Percentiles rank a stretch among this genome's conserved stretches.
phyloP scores from a whole-genome alignment of 2,329 filamentous ascomycete species.

The Venturia oleaginea region DNA sequence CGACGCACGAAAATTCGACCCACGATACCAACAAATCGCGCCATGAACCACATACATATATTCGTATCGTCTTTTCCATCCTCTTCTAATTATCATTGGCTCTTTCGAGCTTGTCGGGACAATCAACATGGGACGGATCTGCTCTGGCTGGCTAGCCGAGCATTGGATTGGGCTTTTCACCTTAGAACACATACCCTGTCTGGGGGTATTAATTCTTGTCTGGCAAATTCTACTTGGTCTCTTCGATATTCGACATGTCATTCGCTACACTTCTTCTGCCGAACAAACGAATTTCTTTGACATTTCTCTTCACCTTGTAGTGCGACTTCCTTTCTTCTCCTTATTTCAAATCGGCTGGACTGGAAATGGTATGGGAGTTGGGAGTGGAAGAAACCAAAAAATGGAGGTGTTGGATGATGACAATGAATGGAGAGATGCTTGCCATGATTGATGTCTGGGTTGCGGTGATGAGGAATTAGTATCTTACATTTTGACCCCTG shows the following conservation, averaged over 20 bases:
- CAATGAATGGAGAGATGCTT: not conserved
- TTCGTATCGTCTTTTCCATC: not conserved
- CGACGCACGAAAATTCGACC: not conserved
- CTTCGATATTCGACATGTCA: not conserved
- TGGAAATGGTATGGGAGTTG: not conserved
- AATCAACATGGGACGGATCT: not conserved
- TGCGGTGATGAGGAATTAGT: slow-evolving; percentile 4
- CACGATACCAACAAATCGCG: not conserved
- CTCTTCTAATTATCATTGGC: not conserved
- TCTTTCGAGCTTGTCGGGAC: not conserved
- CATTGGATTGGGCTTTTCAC: not conserved
- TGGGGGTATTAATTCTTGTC: not conserved
- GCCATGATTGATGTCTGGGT: slow-evolving; percentile 1
- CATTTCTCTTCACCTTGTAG: not conserved
- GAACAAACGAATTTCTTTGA: not conserved
- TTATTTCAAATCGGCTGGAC: not conserved
- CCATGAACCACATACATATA: not conserved
- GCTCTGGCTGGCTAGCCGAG: slow-evolving; percentile 1
- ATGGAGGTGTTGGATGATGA: not conserved
- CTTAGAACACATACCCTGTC: not conserved
- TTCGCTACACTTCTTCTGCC: not conserved
- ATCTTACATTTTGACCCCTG: not conserved
- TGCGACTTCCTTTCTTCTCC: not conserved
- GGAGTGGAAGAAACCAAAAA: slow-evolving; percentile 1
- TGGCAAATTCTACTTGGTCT: not conserved